Conservation (phyloP, 257 asterid genomes). For the Jaltomata sinuosa region DNA sequence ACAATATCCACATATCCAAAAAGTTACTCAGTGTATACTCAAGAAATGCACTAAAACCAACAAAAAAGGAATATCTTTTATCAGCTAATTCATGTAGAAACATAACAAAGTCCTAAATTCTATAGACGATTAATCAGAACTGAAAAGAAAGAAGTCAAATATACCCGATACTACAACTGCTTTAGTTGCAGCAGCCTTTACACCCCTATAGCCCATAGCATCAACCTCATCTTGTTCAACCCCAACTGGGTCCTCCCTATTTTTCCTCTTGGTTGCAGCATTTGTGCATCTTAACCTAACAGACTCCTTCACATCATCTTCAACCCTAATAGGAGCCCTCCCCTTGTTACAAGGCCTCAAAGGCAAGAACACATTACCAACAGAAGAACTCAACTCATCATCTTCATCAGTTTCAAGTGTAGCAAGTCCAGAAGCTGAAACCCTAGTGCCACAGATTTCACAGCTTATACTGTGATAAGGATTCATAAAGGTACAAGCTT, state of each 20-base stretch:
- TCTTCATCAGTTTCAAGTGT: constrained; percentile 48
- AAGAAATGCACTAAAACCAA: not conserved
- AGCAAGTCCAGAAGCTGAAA: constrained; percentile 46
- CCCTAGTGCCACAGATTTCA: constrained; percentile 66
- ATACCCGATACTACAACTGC: constrained; percentile 37
- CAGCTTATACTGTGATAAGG: constrained; percentile 36
- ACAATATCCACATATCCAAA: not conserved
- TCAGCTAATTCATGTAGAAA: not conserved
- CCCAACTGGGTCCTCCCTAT: constrained; percentile 16
- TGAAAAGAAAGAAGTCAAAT: not conserved
- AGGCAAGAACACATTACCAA: constrained; percentile 77
- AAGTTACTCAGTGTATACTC: not conserved
- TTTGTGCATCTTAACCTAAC: not conserved
- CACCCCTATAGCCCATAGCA: constrained; percentile 18
- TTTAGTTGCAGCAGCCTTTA: constrained; percentile 20
- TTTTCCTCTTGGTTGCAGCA: constrained; percentile 57
- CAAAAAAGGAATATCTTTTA: not conserved
- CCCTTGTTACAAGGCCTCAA: constrained; percentile 28
- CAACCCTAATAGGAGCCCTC: not conserved
- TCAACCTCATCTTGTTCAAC: constrained; percentile 15
- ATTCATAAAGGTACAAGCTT: constrained; percentile 73
- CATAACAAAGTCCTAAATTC: not conserved
- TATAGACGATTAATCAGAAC: not conserved
- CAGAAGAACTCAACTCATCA: constrained; percentile 28
- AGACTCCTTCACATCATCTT: constrained; percentile 3